Evolutionary conservation across 768 basidiomycete species (phyloP).

Genomic region (Lactarius hengduanensis): DNA sequence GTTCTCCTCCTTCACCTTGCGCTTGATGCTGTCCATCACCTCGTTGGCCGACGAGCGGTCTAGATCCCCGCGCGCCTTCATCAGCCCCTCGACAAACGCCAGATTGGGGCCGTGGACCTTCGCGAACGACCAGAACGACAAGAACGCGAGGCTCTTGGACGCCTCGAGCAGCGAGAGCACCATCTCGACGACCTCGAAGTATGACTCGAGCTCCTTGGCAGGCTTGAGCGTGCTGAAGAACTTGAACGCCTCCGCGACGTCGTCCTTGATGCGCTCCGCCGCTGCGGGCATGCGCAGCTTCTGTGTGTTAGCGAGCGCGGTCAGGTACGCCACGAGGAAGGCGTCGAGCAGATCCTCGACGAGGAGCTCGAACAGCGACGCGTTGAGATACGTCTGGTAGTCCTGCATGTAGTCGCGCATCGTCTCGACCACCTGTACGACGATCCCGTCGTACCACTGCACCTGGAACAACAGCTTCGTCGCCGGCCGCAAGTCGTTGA

Average conservation of each 20-base stretch:
- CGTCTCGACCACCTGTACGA: conserved; percentile 89
- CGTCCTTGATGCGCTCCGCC: conserved; percentile 77
- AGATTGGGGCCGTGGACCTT: conserved; percentile 92
- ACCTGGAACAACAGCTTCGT: conserved; percentile 81
- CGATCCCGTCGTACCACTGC: conserved; percentile 87
- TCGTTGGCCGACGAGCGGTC: conserved; percentile 86
- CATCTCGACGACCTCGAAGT: conserved; percentile 86
- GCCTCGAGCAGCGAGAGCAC: conserved; percentile 80
- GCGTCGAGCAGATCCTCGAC: conserved; percentile 90
- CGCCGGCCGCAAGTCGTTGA: conserved; percentile 90
- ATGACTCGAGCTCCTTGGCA: conserved; percentile 72
- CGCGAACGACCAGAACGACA: conserved; percentile 93
- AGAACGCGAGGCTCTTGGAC: conserved; percentile 83
- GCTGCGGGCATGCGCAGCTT: conserved; percentile 86
- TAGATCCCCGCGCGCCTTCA: conserved; percentile 87
- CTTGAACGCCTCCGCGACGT: conserved; percentile 71
- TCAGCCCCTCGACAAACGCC: conserved; percentile 84
- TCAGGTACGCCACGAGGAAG: conserved; percentile 89
- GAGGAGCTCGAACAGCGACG: conserved; percentile 85
- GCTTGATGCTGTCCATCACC: conserved; percentile 89
- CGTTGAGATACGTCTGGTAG: conserved; percentile 88
- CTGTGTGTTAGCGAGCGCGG: conserved; percentile 77
- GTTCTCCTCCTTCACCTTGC: conserved; percentile 89
- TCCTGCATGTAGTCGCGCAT: conserved; percentile 97
- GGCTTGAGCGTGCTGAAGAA: conserved; percentile 83